These are phyloP conservation scores for Aspergillus coremiiformis DNA, from an alignment of 495 filamentous ascomycete genomes.

Conservation along the genomic window DNA sequence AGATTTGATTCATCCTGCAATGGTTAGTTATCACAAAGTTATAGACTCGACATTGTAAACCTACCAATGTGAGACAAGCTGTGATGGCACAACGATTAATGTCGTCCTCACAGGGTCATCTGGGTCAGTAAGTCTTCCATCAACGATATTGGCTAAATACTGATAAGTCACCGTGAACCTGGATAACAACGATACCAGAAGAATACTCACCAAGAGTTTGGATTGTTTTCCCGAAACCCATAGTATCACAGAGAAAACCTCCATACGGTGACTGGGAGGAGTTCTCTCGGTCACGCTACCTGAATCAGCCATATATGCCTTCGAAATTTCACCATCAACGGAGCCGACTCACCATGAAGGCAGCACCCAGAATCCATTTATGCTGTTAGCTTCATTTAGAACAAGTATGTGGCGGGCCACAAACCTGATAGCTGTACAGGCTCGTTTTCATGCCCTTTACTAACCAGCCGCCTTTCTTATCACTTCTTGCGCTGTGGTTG, in stretches of 20 bases:
- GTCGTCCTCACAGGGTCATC: constrained; percentile 30
- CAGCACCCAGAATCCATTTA: constrained; percentile 38
- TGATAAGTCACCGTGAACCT: neutral
- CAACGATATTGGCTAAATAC: constrained; percentile 39
- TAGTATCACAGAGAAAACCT: constrained; percentile 51
- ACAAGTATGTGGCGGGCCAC: neutral
- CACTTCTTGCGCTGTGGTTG: constrained; percentile 21
- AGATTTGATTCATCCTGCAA: constrained; percentile 30
- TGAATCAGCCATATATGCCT: neutral
- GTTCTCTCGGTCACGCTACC: constrained; percentile 41
- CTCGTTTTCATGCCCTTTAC: constrained; percentile 41
- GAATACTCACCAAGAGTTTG: constrained; percentile 28
- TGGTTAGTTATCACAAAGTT: neutral
- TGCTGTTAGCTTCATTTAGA: constrained; percentile 4
- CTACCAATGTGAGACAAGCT: constrained; percentile 40
- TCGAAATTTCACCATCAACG: neutral
- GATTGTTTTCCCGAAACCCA: constrained; percentile 60
- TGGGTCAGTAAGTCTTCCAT: constrained; percentile 28
- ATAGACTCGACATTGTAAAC: neutral
- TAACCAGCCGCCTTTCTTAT: constrained; percentile 38
- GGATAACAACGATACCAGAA: neutral
- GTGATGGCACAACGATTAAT: constrained; percentile 43
- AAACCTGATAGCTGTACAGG: constrained; percentile 45
- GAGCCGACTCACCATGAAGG: constrained; percentile 43
- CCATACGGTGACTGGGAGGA: constrained; percentile 34